A percentile compares a stretch with the other conserved stretches of the same genome.
phyloP scores from a whole-genome alignment of 2,329 filamentous ascomycete species.

The Coniochaeta sp. region DNA sequence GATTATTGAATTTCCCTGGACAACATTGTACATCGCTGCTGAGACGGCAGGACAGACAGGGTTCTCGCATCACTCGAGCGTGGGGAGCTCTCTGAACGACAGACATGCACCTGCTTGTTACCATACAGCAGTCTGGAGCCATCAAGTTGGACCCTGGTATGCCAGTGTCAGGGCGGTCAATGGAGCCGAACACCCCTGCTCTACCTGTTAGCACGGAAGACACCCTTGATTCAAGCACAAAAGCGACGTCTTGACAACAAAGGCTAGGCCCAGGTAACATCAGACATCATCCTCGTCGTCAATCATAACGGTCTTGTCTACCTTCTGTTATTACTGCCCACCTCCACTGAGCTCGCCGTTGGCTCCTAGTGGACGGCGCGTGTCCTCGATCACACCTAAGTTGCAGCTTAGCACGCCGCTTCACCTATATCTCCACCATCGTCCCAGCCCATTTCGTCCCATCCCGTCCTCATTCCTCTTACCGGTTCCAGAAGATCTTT shows the following conservation, averaged over 20 bases:
- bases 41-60: background rate
- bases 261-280: conserved; percentile 8
- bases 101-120: background rate
- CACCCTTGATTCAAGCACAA: background rate
- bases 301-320: conserved; percentile 12
- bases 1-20: background rate
- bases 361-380: conserved; percentile 4
- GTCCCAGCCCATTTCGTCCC: conserved; percentile 10
- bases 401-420: conserved; percentile 12
- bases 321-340: conserved; percentile 10
- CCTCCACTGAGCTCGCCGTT: conserved; percentile 2
- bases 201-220: background rate
- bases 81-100: background rate
- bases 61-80: background rate
- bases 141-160: background rate
- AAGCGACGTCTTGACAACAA: conserved; percentile 2
- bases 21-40: background rate
- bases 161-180: background rate
- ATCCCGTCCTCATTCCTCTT: conserved; percentile 11
- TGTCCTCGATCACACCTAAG: conserved; percentile 5
- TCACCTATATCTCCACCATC: conserved; percentile 14
- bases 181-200: background rate
- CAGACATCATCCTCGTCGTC: conserved; percentile 13
- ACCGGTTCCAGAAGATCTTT: conserved; percentile 15
- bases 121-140: background rate